Evolutionary conservation across 345 rosid species (phyloP), one percentile per base, ranked within the genome.

Genomic region (Brassica rapa): DNA sequence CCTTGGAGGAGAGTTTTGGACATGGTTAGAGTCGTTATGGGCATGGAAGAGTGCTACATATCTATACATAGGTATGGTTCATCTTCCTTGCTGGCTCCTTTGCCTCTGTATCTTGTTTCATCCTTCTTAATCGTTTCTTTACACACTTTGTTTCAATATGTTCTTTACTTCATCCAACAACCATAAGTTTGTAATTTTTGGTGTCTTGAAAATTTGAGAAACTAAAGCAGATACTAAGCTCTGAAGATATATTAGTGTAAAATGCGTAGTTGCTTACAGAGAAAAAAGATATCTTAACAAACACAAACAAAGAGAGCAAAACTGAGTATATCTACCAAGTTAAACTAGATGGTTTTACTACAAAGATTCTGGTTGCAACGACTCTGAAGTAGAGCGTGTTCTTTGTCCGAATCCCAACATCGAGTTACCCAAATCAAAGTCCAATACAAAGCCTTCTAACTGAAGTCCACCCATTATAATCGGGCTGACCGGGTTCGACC

Each of bases 31-130:
- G 75, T 88, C 93, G 51, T 86, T 95, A 8, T 91, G 94, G 97
- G 88, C 84, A 23, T 95, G 99, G 98, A 90, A 88, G 84, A 93
- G 97, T 80, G 96, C 99, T 4, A 95, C 98, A 7, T 95, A 91
- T 87, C 85, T 95, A 63, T 95, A 85, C 74, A 86, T 93, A 64
- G 89, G 96, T 83, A 85, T 90, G 89, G 86, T 90, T 35, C 93
- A 91, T 76, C 88, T 95, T 24, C 99, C 99, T 14, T 89, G 91
- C 82, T 88, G 88, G 86, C 83, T 85, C 24, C 83, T 85, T 60
- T 83, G 85, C 72, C 33, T 86, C 64, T 87, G 81, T 73, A 82
- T 95, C 77, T 77, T 91, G 80, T 82, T 88, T 72, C 90, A 84
- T 75, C 84, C 86, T 84, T 83, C 81, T 76, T 84, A 72, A 57